Percentiles rank a stretch among this genome's conserved stretches.
Conservation (phyloP, 2,329 filamentous ascomycete genomes). For the Neurospora sp. region DNA sequence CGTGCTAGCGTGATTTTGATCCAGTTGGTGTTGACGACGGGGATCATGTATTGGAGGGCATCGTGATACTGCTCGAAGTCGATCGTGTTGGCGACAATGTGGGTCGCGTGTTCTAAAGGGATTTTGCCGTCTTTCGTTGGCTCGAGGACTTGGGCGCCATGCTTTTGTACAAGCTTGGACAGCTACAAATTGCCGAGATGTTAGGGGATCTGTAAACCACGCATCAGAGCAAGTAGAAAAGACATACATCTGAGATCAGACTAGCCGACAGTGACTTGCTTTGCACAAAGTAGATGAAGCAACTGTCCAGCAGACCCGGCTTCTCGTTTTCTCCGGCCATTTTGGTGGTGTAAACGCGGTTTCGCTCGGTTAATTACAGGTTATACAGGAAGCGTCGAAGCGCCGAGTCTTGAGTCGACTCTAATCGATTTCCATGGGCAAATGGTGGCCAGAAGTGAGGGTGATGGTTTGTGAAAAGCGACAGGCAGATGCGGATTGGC, state of each 20-base stretch:
- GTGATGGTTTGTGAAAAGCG: neutral
- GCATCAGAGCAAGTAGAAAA: neutral
- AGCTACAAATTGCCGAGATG: constrained; percentile 7
- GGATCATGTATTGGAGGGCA: constrained; percentile 66
- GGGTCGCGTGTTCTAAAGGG: constrained; percentile 38
- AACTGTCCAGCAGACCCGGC: constrained; percentile 12
- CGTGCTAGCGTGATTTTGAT: constrained; percentile 60
- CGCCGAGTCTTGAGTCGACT: neutral
- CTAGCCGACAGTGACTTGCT: constrained; percentile 15
- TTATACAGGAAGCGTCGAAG: neutral
- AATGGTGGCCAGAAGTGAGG: neutral
- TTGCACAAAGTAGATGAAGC: constrained; percentile 17
- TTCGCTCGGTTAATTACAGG: neutral
- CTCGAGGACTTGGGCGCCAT: constrained; percentile 41
- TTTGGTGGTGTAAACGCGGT: neutral
- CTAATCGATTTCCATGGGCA: neutral
- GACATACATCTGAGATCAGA: constrained; percentile 13
- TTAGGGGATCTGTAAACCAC: neutral
- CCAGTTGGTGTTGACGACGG: constrained; percentile 78
- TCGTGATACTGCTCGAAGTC: constrained; percentile 83
- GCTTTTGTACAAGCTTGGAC: constrained; percentile 27
- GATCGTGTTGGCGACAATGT: constrained; percentile 60
- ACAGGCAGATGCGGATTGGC: neutral
- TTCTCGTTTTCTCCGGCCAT: constrained; percentile 12
- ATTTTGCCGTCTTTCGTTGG: constrained; percentile 38